A percentile compares a stretch with the other conserved stretches of the same genome.
Evolutionary conservation across 345 rosid genomes (phyloP).

Genomic region (Euphorbia lathyris): DNA sequence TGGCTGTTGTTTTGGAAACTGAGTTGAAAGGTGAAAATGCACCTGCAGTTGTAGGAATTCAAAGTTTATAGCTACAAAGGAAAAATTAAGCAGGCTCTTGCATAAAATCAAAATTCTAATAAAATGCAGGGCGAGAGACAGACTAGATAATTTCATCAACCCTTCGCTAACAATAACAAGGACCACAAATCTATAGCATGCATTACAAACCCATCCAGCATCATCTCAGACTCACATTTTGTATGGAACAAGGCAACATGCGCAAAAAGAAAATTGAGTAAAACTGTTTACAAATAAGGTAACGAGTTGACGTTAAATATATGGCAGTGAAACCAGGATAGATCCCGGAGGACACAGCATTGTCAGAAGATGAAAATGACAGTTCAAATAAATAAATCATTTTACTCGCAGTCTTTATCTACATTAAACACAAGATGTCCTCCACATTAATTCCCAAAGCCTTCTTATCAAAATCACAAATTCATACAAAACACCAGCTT

Average conservation of each 20-base stretch:
- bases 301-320: too few species aligned
- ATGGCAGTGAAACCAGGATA: too few species aligned
- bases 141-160: not conserved
- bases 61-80: not conserved
- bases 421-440: not conserved
- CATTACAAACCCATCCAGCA: not conserved
- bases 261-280: too few species aligned
- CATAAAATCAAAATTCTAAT: not conserved
- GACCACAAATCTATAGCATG: not conserved
- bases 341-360: too few species aligned
- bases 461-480: too few species aligned
- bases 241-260: too few species aligned
- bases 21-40: constrained; percentile 59
- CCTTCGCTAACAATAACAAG: not conserved
- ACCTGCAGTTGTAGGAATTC: constrained; percentile 45
- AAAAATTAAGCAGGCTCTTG: not conserved
- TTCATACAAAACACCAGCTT: not conserved
- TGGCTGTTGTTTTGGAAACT: constrained; percentile 88
- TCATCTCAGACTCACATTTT: not conserved
- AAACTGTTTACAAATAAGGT: too few species aligned
- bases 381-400: too few species aligned
- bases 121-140: too few species aligned
- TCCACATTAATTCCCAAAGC: not conserved
- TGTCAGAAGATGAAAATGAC: too few species aligned
- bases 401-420: not conserved